phyloP scores from a whole-genome alignment of 2,329 filamentous ascomycete species.

The Thelonectria blattea region DNA sequence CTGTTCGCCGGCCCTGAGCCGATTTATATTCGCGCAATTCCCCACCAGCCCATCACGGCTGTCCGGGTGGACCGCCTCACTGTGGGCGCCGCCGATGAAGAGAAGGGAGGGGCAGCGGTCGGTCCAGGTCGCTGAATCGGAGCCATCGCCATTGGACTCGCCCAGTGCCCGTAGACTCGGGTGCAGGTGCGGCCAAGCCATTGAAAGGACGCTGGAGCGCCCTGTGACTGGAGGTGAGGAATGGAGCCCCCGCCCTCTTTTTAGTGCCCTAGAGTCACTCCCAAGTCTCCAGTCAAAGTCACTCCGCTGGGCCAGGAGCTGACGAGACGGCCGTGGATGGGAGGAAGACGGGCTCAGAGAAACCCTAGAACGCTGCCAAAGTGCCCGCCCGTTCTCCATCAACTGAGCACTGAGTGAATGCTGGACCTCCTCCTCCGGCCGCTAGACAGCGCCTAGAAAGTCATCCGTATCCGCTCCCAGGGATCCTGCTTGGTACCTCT shows the following conservation, averaged over 20 bases:
- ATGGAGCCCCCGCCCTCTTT: slow-evolving; percentile 2
- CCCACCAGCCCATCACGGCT: slow-evolving; percentile 38
- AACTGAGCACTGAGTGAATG: slow-evolving; percentile 19
- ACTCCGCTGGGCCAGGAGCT: slow-evolving; percentile 1
- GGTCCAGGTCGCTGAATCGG: slow-evolving; percentile 14
- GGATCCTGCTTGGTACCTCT: slow-evolving; percentile 30
- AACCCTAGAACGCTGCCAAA: background rate
- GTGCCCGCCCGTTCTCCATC: slow-evolving; percentile 15
- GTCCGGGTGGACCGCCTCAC: slow-evolving; percentile 21
- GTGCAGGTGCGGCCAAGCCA: slow-evolving; percentile 1
- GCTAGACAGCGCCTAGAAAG: slow-evolving; percentile 28
- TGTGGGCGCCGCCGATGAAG: slow-evolving; percentile 1
- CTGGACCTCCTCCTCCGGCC: slow-evolving; percentile 22
- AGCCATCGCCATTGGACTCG: background rate
- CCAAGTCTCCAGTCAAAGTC: background rate
- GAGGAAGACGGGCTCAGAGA: background rate
- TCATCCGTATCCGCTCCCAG: slow-evolving; percentile 27
- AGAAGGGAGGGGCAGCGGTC: background rate
- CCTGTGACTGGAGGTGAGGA: too few species aligned
- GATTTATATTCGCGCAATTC: slow-evolving; percentile 46
- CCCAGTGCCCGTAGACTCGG: background rate
- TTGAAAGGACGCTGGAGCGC: slow-evolving; percentile 1
- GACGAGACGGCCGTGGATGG: background rate
- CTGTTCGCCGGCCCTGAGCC: slow-evolving; percentile 30
- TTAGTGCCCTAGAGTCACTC: slow-evolving; percentile 13